phyloP scores from a whole-genome alignment of 2,329 filamentous ascomycete species.

The Penicillium brasilianum region DNA sequence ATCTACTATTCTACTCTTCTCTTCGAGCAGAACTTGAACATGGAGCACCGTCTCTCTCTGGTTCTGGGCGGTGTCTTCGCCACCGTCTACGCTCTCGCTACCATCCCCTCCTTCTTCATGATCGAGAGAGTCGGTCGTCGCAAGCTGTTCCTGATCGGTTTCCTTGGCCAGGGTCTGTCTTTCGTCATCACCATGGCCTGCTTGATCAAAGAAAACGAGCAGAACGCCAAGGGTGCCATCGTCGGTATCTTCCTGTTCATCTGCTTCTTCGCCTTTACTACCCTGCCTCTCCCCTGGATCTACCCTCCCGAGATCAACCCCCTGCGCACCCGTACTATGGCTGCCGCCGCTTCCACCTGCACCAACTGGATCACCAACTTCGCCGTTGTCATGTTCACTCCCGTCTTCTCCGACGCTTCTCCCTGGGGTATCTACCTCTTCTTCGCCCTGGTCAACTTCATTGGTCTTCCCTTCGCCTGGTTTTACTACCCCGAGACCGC shows the following conservation, averaged over 20 bases:
- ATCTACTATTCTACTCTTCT: conserved; percentile 53
- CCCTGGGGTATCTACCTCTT: conserved; percentile 49
- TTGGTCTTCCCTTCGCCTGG: conserved; percentile 55
- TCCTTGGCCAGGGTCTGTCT: conserved; percentile 39
- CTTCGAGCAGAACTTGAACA: conserved; percentile 47
- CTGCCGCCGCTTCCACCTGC: conserved; percentile 56
- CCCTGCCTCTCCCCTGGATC: conserved; percentile 65
- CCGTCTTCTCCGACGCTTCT: conserved; percentile 41
- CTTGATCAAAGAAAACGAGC: conserved; percentile 30
- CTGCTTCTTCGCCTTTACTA: conserved; percentile 67
- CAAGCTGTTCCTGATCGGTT: conserved; percentile 41
- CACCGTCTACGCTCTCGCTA: conserved; percentile 34
- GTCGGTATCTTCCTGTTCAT: conserved; percentile 71
- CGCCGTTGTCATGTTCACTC: conserved; percentile 55
- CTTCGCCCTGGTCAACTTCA: conserved; percentile 45
- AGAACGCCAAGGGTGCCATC: conserved; percentile 41
- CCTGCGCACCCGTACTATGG: conserved; percentile 59
- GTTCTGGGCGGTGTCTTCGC: conserved; percentile 35
- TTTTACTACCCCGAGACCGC: conserved; percentile 58
- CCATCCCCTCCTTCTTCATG: conserved; percentile 38
- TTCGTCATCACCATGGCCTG: conserved; percentile 42
- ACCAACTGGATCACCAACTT: conserved; percentile 61
- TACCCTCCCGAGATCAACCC: conserved; percentile 57
- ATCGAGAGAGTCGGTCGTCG: conserved; percentile 48
- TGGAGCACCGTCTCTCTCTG: conserved; percentile 26